Evolutionary conservation across 805 yeast genomes (phyloP).

Genomic region (Metschnikowia gelsemii): DNA sequence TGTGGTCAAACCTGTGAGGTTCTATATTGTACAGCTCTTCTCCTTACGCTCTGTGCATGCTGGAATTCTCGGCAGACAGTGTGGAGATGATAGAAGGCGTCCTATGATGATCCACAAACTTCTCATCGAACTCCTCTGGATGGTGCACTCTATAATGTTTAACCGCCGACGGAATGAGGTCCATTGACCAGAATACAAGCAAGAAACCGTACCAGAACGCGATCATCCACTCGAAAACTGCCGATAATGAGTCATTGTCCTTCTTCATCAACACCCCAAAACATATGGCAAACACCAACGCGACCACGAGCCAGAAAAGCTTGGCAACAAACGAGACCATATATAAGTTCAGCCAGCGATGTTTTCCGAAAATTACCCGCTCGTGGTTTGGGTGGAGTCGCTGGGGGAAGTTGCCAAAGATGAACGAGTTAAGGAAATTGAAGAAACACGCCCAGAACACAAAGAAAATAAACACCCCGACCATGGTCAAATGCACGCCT

Average conservation of each 20-base stretch:
- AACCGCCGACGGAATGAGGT: constrained; percentile 63
- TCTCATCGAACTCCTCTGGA: constrained; percentile 26
- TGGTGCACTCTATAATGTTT: constrained; percentile 31
- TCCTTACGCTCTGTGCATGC: too few species aligned
- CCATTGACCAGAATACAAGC: constrained; percentile 62
- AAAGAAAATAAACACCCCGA: constrained; percentile 68
- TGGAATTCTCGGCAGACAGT: too few species aligned
- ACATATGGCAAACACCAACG: constrained; percentile 64
- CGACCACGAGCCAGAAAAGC: constrained; percentile 61
- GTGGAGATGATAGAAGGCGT: constrained; percentile 5
- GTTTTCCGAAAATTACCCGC: constrained; percentile 38
- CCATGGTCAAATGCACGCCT: constrained; percentile 65
- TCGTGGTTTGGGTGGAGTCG: constrained; percentile 41
- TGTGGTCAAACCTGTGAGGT: too few species aligned
- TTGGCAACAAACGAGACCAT: constrained; percentile 55
- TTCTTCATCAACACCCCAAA: constrained; percentile 51
- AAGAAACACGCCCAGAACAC: constrained; percentile 50
- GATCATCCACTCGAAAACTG: constrained; percentile 80
- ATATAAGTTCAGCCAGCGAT: constrained; percentile 39
- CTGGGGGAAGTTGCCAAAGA: constrained; percentile 39
- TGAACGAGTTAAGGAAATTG: constrained; percentile 38
- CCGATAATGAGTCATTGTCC: constrained; percentile 47
- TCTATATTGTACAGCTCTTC: too few species aligned
- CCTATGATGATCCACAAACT: constrained; percentile 24
- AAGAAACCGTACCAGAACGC: constrained; percentile 82